Evolutionary conservation across 805 yeast genomes (phyloP).

Genomic region (Candida succiphila): DNA sequence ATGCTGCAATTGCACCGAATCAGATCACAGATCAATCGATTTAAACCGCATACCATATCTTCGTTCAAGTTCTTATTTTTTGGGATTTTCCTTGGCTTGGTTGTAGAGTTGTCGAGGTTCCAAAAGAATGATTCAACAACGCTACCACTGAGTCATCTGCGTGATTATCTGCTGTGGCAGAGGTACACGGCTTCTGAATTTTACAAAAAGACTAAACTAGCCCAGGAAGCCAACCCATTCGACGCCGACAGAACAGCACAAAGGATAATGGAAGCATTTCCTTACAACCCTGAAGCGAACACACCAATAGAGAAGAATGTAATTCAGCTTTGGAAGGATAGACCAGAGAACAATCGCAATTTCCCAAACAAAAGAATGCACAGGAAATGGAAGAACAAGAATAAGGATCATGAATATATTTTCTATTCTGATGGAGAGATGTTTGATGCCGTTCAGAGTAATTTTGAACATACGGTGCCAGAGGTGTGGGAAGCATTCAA

Average conservation of each 20-base stretch:
- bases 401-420: conserved; percentile 54
- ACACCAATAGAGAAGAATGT: conserved; percentile 9
- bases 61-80: too few species aligned
- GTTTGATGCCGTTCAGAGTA: conserved; percentile 37
- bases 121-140: too few species aligned
- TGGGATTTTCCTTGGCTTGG: too few species aligned
- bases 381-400: conserved; percentile 50
- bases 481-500: conserved; percentile 64
- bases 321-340: conserved; percentile 10
- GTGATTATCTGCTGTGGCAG: too few species aligned
- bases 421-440: conserved; percentile 47
- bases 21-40: too few species aligned
- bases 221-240: conserved; percentile 19
- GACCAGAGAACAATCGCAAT: conserved; percentile 29
- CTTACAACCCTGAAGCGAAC: conserved; percentile 6
- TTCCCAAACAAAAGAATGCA: conserved; percentile 33
- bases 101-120: too few species aligned
- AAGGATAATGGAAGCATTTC: conserved; percentile 7
- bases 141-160: too few species aligned
- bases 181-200: too few species aligned
- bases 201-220: conserved; percentile 26
- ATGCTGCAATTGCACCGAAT: too few species aligned
- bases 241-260: conserved; percentile 7
- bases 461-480: conserved; percentile 56
- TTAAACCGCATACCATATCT: too few species aligned